Conservation (phyloP, 192 early-diverging fungal species). For the Backusella australiensis region DNA sequence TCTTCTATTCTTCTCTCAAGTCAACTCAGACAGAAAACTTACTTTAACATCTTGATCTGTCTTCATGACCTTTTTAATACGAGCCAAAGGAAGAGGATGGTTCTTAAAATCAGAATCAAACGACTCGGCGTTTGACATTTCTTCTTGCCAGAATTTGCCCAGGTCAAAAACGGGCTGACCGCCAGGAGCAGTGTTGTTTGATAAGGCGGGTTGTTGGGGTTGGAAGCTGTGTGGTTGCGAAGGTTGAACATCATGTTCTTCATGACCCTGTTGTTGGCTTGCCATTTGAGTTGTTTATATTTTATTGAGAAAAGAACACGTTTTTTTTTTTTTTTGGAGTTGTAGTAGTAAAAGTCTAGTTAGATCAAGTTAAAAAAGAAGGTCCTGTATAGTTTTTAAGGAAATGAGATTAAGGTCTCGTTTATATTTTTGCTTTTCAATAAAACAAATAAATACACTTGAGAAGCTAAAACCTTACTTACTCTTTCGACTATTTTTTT, state of each 20-base stretch:
- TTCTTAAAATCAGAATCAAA: constrained; percentile 84
- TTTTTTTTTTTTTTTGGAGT: not conserved
- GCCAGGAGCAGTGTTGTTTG: constrained; percentile 25
- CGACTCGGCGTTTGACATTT: constrained; percentile 61
- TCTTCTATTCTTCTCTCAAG: not conserved
- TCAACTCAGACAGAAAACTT: not conserved
- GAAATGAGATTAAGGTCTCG: not conserved
- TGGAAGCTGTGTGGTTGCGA: constrained; percentile 9
- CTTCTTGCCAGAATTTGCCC: constrained; percentile 68
- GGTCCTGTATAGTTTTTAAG: not conserved
- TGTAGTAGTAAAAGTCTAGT: not conserved
- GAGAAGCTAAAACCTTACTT: not conserved
- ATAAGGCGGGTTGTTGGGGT: not conserved
- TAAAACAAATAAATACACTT: not conserved
- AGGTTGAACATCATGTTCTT: constrained; percentile 15
- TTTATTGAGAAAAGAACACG: not conserved
- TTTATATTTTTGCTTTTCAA: not conserved
- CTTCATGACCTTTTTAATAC: constrained; percentile 99
- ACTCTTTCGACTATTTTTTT: not conserved
- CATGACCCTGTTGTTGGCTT: constrained; percentile 4
- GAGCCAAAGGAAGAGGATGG: constrained; percentile 86
- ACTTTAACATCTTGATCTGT: constrained; percentile 94
- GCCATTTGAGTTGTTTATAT: constrained; percentile 6
- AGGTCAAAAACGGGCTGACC: constrained; percentile 41
- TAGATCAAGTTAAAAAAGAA: not conserved